phyloP scores from a whole-genome alignment of 2,329 filamentous ascomycete genomes.

The Aureobasidium uvarum region DNA sequence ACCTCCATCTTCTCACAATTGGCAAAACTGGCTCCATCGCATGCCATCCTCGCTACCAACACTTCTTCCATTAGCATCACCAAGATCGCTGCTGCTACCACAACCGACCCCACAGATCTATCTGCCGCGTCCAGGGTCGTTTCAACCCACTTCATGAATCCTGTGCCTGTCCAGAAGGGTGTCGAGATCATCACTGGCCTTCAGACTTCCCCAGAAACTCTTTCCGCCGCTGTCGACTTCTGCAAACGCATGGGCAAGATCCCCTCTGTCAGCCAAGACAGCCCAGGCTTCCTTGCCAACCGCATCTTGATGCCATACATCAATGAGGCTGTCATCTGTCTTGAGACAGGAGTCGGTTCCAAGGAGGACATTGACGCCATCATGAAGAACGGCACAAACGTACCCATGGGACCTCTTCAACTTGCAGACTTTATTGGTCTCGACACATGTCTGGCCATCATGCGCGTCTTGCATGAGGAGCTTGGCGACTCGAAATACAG shows the following conservation, averaged over 20 bases:
- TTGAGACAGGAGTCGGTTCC: slow-evolving; percentile 86
- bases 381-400: slow-evolving; percentile 99
- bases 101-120: slow-evolving; percentile 76
- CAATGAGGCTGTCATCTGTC: slow-evolving; percentile 94
- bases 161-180: slow-evolving; percentile 92
- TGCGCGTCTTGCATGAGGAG: slow-evolving; percentile 89
- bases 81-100: slow-evolving; percentile 79
- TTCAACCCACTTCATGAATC: slow-evolving; percentile 99
- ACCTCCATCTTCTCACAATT: slow-evolving; percentile 81
- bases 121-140: slow-evolving; percentile 83
- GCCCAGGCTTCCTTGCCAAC: slow-evolving; percentile 93
- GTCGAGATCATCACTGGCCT: slow-evolving; percentile 96
- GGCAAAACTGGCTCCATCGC: slow-evolving; percentile 74
- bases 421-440: slow-evolving; percentile 96
- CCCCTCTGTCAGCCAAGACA: slow-evolving; percentile 79
- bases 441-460: slow-evolving; percentile 94
- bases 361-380: slow-evolving; percentile 94
- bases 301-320: slow-evolving; percentile 99
- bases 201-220: slow-evolving; percentile 79
- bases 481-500: slow-evolving; percentile 96
- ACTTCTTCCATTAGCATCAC: slow-evolving; percentile 99
- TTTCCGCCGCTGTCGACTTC: slow-evolving; percentile 79
- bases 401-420: slow-evolving; percentile 94
- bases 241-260: slow-evolving; percentile 93
- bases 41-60: slow-evolving; percentile 93